These are phyloP conservation scores for Debaryomyces singareniensis DNA, from an alignment of 1,139 yeast species.

Conservation along the genomic window DNA sequence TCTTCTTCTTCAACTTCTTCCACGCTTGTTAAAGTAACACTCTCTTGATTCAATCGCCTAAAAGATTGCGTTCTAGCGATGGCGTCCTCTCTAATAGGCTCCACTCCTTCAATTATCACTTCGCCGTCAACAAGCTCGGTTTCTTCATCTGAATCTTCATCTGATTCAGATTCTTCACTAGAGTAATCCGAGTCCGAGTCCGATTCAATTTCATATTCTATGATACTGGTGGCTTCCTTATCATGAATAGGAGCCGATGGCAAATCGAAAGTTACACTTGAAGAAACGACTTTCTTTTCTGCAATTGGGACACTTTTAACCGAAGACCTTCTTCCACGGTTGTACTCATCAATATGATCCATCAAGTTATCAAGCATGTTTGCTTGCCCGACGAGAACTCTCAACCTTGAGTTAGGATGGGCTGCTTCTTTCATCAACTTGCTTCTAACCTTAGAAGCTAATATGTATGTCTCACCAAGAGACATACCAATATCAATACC, in stretches of 20 bases:
- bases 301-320: constrained; percentile 11
- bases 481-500: constrained; percentile 14
- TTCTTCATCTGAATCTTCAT: constrained; percentile 14
- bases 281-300: constrained; percentile 1
- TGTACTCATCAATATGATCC: constrained; percentile 35
- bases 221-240: constrained; percentile 16
- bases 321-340: constrained; percentile 21
- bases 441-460: constrained; percentile 64
- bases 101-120: constrained; percentile 17
- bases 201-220: constrained; percentile 32
- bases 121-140: constrained; percentile 25
- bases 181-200: constrained; percentile 22
- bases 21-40: constrained; percentile 11
- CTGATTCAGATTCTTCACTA: constrained; percentile 10
- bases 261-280: constrained; percentile 5
- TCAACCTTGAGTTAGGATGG: constrained; percentile 52
- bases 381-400: constrained; percentile 68
- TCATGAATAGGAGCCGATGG: constrained; percentile 3
- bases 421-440: constrained; percentile 65
- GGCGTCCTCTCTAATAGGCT: constrained; percentile 5
- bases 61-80: constrained; percentile 6
- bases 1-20: constrained; percentile 11
- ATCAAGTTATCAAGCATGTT: constrained; percentile 66
- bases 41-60: constrained; percentile 19
- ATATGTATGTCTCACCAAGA: constrained; percentile 52